Evolutionary conservation across 805 yeast species (phyloP).

Genomic region (Ogataea paradorogensis): DNA sequence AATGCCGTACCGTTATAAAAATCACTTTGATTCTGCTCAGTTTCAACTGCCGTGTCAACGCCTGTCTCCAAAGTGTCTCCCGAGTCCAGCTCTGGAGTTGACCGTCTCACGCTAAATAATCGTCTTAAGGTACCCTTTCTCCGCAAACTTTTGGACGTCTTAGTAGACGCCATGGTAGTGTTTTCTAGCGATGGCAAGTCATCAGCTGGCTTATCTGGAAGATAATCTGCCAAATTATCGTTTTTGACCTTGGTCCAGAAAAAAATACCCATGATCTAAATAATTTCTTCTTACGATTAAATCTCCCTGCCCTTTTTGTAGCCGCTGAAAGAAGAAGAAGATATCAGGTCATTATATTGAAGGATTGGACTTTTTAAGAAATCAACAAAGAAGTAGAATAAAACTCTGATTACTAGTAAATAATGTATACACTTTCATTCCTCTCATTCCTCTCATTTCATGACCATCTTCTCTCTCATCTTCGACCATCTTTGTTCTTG

Average conservation of each 20-base stretch:
- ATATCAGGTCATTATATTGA: too few relatives aligned
- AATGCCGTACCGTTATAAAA: neutral
- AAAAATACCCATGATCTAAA: conserved; percentile 9
- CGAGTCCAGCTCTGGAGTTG: neutral
- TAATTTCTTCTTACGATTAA: neutral
- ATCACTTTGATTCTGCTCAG: neutral
- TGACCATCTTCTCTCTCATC: too few relatives aligned
- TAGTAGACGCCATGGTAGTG: conserved; percentile 11
- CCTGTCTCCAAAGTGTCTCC: neutral
- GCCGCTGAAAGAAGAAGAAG: neutral
- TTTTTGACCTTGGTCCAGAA: conserved; percentile 4
- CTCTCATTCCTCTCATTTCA: too few relatives aligned
- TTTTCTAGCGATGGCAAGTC: conserved; percentile 4
- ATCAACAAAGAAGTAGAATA: too few relatives aligned
- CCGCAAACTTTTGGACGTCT: conserved; percentile 2
- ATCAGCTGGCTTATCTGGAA: neutral
- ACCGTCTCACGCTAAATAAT: conserved; percentile 9
- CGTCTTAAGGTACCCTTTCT: conserved; percentile 7
- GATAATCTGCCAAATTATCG: neutral
- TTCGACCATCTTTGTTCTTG: too few relatives aligned
- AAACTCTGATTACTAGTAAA: too few relatives aligned
- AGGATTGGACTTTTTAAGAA: too few relatives aligned
- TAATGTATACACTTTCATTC: too few relatives aligned
- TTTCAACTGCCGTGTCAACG: neutral
- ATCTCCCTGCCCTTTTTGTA: conserved; percentile 12